A percentile compares a stretch with the other conserved stretches of the same genome.
Evolutionary conservation across 345 rosid genomes (phyloP).

Genomic region (Brassica juncea): DNA sequence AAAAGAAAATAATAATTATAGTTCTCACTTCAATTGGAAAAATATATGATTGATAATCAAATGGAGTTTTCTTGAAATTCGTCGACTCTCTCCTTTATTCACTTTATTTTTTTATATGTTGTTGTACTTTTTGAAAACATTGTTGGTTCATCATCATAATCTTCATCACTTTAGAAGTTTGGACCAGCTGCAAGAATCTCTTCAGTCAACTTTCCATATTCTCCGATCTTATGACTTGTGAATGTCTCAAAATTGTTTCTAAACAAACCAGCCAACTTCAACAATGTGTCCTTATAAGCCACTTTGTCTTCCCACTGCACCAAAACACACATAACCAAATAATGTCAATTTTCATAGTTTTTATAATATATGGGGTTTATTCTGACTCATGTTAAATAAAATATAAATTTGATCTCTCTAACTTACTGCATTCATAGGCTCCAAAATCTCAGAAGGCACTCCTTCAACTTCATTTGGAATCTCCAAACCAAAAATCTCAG

Average conservation of each 20-base stretch:
- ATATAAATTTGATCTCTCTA: neutral
- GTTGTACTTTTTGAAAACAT: neutral
- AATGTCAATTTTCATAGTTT: neutral
- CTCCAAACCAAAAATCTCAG: conserved; percentile 80
- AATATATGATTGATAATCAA: conserved; percentile 3
- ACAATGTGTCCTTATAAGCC: conserved; percentile 68
- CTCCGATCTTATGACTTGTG: conserved; percentile 76
- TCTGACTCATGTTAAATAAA: neutral
- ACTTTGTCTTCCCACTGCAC: conserved; percentile 78
- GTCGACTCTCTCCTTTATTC: conserved; percentile 5
- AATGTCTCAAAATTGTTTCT: conserved; percentile 76
- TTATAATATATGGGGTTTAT: neutral
- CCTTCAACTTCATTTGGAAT: conserved; percentile 78
- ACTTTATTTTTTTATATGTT: neutral
- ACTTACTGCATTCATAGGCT: conserved; percentile 82
- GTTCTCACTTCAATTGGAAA: conserved; percentile 12
- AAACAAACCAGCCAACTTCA: conserved; percentile 87
- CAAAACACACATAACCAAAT: neutral
- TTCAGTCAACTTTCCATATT: conserved; percentile 63
- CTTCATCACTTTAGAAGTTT: conserved; percentile 37
- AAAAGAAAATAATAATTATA: conserved; percentile 5
- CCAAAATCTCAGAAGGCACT: conserved; percentile 84
- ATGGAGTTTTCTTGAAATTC: neutral
- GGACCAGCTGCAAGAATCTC: conserved; percentile 94
- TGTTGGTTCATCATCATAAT: neutral